Base-by-base conservation (phyloP, 129 eudicot genomes). In the Lonicera japonica region DNA sequence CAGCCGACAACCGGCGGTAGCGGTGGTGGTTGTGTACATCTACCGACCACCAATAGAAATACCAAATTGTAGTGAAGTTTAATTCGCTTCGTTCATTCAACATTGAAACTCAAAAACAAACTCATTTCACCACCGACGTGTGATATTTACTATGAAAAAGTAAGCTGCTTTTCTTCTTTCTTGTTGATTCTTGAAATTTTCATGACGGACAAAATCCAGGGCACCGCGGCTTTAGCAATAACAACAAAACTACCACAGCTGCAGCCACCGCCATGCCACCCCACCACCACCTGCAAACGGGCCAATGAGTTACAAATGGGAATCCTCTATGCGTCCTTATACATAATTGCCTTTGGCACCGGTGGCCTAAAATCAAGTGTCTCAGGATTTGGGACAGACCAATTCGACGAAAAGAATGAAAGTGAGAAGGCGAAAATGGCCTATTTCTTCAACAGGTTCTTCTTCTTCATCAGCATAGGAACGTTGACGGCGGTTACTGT, bases 341-440 rank as follows among this genome's bases (percentile, higher is more conserved):
- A 92, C 70, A 72, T 92, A 11, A 88, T 92, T 47, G 99, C 99
- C 11, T 48, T 92, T 8, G 99, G 99, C 18, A 92, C 99, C 0
- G 99, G 99, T 9, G 99, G 99, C 51, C 79, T 92, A 8, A 92
- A 92, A 58, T 92, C 99, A 0, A 88, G 99, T n/a, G 92, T 92
- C 2, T 92, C 99, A 0, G 99, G 96, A 56, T 92, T 92, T 16
- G 99, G 99, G 13, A 88, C 91, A 0, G 99, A 92, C 36, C 99
- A 92, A 48, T 92, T 92, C 24, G 99, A 92, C 21, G 95, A 88
- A 20, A 88, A 82, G 64, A 89, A 92, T 22, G 87, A 85, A 24
- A 79, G 80, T 54, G 99, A 88, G 61, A 85, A 81, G 52, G 68
- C 92, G 0, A 96, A 94, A 53, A 85, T 80, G 96, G 76, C 88